Evolutionary conservation across 345 rosid species (phyloP).

Genomic region (Pugionium dolabratum): DNA sequence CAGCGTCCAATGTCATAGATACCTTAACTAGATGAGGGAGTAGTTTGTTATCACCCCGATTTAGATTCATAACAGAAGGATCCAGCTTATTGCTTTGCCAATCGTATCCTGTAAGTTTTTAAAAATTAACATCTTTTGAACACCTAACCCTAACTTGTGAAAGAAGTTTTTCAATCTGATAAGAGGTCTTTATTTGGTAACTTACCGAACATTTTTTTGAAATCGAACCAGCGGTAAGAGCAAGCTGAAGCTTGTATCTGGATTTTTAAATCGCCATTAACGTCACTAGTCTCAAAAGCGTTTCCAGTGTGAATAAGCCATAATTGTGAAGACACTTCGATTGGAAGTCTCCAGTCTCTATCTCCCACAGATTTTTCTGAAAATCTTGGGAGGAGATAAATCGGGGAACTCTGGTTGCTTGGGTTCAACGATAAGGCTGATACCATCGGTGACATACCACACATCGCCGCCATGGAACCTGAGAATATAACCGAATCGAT

Average conservation of each 20-base stretch:
- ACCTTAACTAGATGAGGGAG: conserved; percentile 79
- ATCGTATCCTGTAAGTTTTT: conserved; percentile 54
- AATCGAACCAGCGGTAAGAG: conserved; percentile 88
- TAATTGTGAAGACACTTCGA: conserved; percentile 67
- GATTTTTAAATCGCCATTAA: conserved; percentile 52
- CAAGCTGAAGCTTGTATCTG: conserved; percentile 64
- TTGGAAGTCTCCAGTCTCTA: conserved; percentile 76
- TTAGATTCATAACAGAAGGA: conserved; percentile 72
- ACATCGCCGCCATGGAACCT: conserved; percentile 78
- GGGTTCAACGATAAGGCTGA: conserved; percentile 83
- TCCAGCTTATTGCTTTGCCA: conserved; percentile 77
- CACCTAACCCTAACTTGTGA: background rate
- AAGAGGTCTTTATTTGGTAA: conserved; percentile 16
- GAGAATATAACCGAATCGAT: conserved; percentile 15
- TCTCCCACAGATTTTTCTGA: conserved; percentile 29
- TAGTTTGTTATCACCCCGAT: conserved; percentile 38
- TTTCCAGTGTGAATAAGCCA: conserved; percentile 83
- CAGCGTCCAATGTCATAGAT: conserved; percentile 53
- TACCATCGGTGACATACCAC: conserved; percentile 87
- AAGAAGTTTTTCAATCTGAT: too few relatives aligned
- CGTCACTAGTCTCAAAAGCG: conserved; percentile 57
- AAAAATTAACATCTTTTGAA: too few relatives aligned
- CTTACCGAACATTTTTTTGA: conserved; percentile 75
- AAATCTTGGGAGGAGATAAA: conserved; percentile 80
- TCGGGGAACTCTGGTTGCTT: conserved; percentile 65